Evolutionary conservation across 2,329 filamentous ascomycete genomes (phyloP), one percentile per base, ranked within the genome.

Genomic region (Neospermospora avenae): DNA sequence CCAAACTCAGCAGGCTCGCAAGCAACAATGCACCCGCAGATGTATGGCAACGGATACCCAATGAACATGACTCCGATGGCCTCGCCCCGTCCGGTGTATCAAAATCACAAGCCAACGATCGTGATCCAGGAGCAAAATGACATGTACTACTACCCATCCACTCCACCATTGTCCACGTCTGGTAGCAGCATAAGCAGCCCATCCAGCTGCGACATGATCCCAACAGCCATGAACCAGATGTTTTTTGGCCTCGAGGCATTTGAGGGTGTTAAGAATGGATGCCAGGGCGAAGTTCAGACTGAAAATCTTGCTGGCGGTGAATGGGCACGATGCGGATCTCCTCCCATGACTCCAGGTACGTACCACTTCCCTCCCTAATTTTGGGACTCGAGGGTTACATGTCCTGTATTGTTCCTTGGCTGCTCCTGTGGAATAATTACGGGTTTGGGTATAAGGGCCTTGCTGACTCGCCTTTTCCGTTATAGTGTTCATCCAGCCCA

Each of bases 311-410:
- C 89, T 55, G 81, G 80, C 65, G 80, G 89, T 65, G 89, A 93
- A 69, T 96, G 91, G 88, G 81, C 88, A 59, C 86, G 83, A 73
- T 88, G 86, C 62, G 83, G 84, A 60, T 96, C 93, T 34, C 92
- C 93, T 55, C 91, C 91, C 24, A 85, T 96, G 84, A 96, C 91
- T 70, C 92, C 93, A 84, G 86, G 91, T 96, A 87, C 80, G 91
- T 84, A 31, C 20, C 34, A 18, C 16, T 37, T 5, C 35, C 31
- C 24, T 4, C n/a, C n/a, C n/a, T n/a, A n/a, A n/a, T n/a, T 34
- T 25, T 53, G n/a, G 41, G 20, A 13, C 16, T 58, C 31, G 25
- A 22, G n/a, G n/a, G 39, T n/a, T 13, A 39, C 35, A n/a, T 39
- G 7, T 13, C 16, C 35, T 39, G 28, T n/a, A 7, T 11, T 14